Percentiles rank a stretch among this genome's conserved stretches.
Conservation (phyloP, 2,329 filamentous ascomycete genomes). For the Magnaporthales sp. region DNA sequence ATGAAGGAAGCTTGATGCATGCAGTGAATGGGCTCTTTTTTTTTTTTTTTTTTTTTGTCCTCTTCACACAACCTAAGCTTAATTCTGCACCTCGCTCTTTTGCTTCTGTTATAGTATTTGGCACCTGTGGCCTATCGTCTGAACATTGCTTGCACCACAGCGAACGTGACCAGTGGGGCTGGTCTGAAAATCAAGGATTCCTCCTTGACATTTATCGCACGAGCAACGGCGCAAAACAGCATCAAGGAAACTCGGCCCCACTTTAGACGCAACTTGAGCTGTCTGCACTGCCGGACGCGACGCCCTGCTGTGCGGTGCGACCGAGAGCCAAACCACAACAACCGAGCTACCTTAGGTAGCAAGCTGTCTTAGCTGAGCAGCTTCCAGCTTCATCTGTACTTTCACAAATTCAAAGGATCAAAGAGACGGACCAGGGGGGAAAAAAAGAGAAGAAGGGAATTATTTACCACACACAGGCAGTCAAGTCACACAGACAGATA, state of each 20-base stretch:
- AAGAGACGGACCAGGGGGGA: neutral
- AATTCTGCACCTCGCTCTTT: neutral
- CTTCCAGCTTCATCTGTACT: neutral
- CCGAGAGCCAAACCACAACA: neutral
- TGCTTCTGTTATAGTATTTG: neutral
- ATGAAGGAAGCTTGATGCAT: neutral
- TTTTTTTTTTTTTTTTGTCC: neutral
- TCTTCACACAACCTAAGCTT: neutral
- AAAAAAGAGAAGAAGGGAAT: neutral
- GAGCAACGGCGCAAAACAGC: slow-evolving; percentile 1
- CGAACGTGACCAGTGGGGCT: neutral
- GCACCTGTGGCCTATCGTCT: neutral
- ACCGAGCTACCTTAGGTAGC: neutral
- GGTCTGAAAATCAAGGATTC: neutral
- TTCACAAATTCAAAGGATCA: neutral
- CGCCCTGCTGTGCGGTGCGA: neutral
- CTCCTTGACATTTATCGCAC: neutral
- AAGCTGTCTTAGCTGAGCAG: neutral
- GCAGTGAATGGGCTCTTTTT: neutral
- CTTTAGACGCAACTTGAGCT: neutral
- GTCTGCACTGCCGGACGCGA: neutral
- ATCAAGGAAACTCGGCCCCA: neutral
- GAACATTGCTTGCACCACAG: neutral
- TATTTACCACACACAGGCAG: neutral
- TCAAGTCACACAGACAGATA: neutral